Evolutionary conservation across 2,329 filamentous ascomycete species (phyloP).

Genomic region (Fusarium torreyae): DNA sequence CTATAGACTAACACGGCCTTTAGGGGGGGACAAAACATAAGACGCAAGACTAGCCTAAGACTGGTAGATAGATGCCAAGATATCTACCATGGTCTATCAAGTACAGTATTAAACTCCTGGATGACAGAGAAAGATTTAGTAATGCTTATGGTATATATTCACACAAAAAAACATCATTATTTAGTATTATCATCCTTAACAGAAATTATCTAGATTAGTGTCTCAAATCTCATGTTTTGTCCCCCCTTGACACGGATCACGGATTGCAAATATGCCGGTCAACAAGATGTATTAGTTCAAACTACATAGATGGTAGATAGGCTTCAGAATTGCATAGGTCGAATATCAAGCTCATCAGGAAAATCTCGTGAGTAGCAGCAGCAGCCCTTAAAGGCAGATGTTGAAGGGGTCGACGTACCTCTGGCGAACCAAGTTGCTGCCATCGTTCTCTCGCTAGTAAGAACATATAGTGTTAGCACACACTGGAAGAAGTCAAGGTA

Average conservation of each 20-base stretch:
- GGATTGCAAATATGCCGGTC: not conserved
- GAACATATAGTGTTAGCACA: constrained; percentile 42
- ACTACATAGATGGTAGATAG: not conserved
- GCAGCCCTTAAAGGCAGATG: not conserved
- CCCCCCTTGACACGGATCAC: no score
- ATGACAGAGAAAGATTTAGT: no score
- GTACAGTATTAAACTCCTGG: no score
- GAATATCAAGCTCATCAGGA: not conserved
- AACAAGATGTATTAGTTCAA: not conserved
- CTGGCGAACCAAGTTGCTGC: constrained; percentile 30
- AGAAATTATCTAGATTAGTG: not conserved
- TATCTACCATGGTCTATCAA: no score
- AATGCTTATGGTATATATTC: no score
- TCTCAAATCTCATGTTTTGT: not conserved
- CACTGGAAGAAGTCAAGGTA: constrained; percentile 30
- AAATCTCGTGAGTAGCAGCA: constrained; percentile 10
- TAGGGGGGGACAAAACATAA: no score
- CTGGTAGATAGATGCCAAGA: no score
- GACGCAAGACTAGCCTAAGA: no score
- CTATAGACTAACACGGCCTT: no score
- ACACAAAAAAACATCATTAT: no score
- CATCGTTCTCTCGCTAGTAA: constrained; percentile 33
- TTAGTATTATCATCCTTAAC: no score
- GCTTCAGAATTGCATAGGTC: not conserved
- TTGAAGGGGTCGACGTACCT: constrained; percentile 45